Conservation (phyloP, 257 asterid genomes). For the Primulina eburnea region DNA sequence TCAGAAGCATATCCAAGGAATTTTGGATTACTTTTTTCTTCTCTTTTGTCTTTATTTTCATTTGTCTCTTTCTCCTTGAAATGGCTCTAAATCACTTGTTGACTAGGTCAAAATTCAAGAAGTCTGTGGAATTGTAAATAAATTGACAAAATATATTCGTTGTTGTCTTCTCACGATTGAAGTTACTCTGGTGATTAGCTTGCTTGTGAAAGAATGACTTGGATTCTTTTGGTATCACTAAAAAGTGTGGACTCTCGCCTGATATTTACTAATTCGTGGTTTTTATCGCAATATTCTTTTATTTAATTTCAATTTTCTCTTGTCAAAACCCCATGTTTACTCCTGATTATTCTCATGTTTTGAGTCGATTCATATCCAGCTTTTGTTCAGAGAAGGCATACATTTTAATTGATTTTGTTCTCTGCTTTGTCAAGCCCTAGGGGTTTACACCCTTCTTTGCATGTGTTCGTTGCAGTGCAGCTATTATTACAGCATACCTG, state of each 20-base stretch:
- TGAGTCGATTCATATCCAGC: conserved; percentile 20
- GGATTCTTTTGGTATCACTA: neutral
- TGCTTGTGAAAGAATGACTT: too few relatives aligned
- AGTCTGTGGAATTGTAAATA: too few relatives aligned
- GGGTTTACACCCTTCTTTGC: conserved; percentile 64
- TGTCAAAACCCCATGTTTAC: conserved; percentile 11
- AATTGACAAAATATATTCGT: too few relatives aligned
- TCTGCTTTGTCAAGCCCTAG: conserved; percentile 48
- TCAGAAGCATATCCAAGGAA: too few relatives aligned
- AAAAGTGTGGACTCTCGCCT: neutral
- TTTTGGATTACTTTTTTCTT: too few relatives aligned
- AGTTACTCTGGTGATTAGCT: too few relatives aligned
- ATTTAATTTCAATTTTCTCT: too few relatives aligned
- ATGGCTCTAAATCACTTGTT: too few relatives aligned
- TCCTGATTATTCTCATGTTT: conserved; percentile 5
- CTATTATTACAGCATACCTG: conserved; percentile 86
- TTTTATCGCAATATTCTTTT: conserved; percentile 4
- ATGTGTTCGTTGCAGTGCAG: conserved; percentile 83
- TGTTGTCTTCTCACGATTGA: too few relatives aligned
- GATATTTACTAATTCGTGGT: neutral
- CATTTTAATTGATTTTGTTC: conserved; percentile 33
- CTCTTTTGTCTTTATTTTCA: too few relatives aligned
- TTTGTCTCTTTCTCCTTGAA: too few relatives aligned
- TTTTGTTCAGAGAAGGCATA: conserved; percentile 31
- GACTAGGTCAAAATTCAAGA: too few relatives aligned